Percentiles rank a stretch among this genome's conserved stretches.
phyloP scores from a whole-genome alignment of 129 eudicot species.

The Smallanthus sonchifolius region DNA sequence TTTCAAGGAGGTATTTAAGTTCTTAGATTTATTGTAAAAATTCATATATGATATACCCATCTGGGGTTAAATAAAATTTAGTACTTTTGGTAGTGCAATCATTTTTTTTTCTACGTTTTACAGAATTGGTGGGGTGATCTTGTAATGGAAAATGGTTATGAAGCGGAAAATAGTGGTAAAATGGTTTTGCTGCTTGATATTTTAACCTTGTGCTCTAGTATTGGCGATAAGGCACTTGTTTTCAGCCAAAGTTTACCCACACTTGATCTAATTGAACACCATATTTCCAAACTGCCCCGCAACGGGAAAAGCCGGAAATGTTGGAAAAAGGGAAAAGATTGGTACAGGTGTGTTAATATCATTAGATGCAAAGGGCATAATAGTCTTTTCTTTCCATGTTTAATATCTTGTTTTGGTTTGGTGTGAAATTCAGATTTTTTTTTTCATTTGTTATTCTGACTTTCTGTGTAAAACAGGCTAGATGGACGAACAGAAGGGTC shows the following conservation, averaged over 20 bases:
- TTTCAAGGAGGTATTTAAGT: constrained; percentile 56
- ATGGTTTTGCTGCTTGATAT: constrained; percentile 92
- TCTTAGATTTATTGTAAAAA: neutral
- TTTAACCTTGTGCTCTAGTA: constrained; percentile 54
- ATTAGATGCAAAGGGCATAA: neutral
- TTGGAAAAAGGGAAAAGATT: constrained; percentile 92
- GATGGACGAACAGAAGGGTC: constrained; percentile 88
- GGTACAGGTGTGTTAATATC: constrained; percentile 78
- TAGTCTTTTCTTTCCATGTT: neutral
- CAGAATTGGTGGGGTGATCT: constrained; percentile 99
- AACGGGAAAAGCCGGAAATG: constrained; percentile 57
- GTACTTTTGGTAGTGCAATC: neutral
- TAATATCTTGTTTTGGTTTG: neutral
- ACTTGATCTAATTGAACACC: constrained; percentile 76
- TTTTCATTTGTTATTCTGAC: neutral
- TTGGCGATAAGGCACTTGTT: constrained; percentile 81
- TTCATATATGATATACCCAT: neutral
- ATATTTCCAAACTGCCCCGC: constrained; percentile 66
- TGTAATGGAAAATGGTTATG: constrained; percentile 49
- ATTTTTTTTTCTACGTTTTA: neutral
- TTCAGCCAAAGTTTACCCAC: constrained; percentile 93
- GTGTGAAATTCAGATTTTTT: neutral
- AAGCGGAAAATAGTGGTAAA: constrained; percentile 82
- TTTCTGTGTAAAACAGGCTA: constrained; percentile 43
- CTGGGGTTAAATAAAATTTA: neutral